Base-by-base conservation (phyloP, 2,329 filamentous ascomycete species). In the Talaromyces atroroseus region DNA sequence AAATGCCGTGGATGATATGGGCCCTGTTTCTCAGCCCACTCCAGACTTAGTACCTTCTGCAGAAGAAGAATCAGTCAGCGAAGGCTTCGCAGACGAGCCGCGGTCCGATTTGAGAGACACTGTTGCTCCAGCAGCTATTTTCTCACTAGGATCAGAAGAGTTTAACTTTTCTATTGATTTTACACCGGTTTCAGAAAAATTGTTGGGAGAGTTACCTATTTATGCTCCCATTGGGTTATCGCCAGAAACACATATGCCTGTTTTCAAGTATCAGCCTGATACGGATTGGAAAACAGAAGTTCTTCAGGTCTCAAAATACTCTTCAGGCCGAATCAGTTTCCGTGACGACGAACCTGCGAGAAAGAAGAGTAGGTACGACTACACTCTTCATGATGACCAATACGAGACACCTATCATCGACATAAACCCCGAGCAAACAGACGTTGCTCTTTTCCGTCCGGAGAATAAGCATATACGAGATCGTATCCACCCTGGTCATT, bases 381-480 rank as follows among this genome's bases (percentile, higher is more conserved):
- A 95, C 64, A 80, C 82, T 42, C 84, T 90, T 56, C 88, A 94
- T 63, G 86, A 86, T 52, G 83, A 84, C 11, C 81, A 85, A 20
- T 78, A 82, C 23, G 84, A 85, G 34, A 74, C 78, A 49, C 69
- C 72, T 21, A 64, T 72, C 18, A 56, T 71, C 44, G 79, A 82
- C 44, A 68, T 92, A 8, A 80, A 82, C 1, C 86, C 91, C 0
- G 83, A 88, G 61, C 86, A 87, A 61, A 83, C 80, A 1, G 83
- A 89, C 58, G 90, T 96, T 57, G 92, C 92, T 1, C 77, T 99
- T 0, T 99, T 99, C 73, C 85, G 89, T 60, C 85, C 90, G 0
- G 89, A 95, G 59, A 92, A 95, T 76, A 95, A 92, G 71, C 82
- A 86, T 54, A 91, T 96, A 42, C 84, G 92, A 57, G 92, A 97